phyloP scores from a whole-genome alignment of 2,329 filamentous ascomycete genomes.

The Botrytis tulipae region DNA sequence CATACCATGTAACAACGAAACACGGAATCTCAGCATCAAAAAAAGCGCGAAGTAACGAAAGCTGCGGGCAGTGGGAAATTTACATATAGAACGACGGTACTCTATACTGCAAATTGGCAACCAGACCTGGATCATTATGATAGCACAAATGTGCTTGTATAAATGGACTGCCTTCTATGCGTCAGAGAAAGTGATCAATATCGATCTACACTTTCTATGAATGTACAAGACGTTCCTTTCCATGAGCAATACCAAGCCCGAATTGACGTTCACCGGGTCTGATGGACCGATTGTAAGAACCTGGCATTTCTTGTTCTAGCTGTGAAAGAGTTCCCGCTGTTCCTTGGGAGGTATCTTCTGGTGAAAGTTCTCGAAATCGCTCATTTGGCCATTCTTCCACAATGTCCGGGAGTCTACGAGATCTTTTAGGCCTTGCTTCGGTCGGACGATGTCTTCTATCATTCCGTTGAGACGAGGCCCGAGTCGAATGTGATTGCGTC shows the following conservation, averaged over 20 bases:
- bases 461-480: neutral
- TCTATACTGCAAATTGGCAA: neutral
- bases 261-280: neutral
- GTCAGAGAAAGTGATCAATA: neutral
- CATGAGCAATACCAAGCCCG: slow-evolving; percentile 11
- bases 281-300: neutral
- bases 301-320: neutral
- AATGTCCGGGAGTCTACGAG: neutral
- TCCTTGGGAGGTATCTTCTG: neutral
- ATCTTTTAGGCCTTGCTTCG: neutral
- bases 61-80: neutral
- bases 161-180: neutral
- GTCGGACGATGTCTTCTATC: neutral
- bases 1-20: neutral
- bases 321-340: neutral
- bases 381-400: neutral
- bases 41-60: neutral
- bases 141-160: neutral
- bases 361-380: neutral
- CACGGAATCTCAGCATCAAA: neutral
- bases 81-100: neutral
- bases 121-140: neutral
- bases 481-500: slow-evolving; percentile 1
- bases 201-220: neutral
- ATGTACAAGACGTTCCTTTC: neutral